These are phyloP conservation scores for Talaromyces liani DNA, from an alignment of 495 filamentous ascomycete species.

Conservation along the genomic window DNA sequence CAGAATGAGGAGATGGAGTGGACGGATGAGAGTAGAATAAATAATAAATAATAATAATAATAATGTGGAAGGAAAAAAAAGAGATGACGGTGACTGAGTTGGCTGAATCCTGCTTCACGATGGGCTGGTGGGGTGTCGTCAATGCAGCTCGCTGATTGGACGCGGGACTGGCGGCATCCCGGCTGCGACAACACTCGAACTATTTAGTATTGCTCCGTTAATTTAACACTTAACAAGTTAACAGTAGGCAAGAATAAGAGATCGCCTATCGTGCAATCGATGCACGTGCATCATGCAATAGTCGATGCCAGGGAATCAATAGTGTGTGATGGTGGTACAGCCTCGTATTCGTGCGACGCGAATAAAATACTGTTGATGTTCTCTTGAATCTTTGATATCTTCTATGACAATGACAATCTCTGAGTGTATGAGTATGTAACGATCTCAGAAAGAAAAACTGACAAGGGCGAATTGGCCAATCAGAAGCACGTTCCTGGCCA, in stretches of 20 bases:
- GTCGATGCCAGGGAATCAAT: background rate
- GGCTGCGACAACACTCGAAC: background rate
- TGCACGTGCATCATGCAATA: background rate
- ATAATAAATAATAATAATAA: too few species aligned
- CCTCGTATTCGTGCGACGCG: background rate
- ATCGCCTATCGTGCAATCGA: background rate
- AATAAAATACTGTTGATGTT: background rate
- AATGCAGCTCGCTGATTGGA: background rate
- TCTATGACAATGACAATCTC: too few species aligned
- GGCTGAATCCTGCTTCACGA: background rate
- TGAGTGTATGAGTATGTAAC: too few species aligned
- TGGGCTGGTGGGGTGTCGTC: background rate
- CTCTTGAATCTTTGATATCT: too few species aligned
- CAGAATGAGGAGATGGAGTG: constrained; percentile 4
- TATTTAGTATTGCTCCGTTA: background rate
- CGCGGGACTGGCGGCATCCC: background rate
- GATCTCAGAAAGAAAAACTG: too few species aligned
- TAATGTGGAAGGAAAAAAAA: constrained; percentile 4
- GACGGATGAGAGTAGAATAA: constrained; percentile 4
- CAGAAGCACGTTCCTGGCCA: background rate
- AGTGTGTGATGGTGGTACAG: background rate
- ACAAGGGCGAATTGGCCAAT: background rate
- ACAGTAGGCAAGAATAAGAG: background rate
- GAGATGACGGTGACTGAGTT: constrained; percentile 1
- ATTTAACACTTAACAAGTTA: too few species aligned